Evolutionary conservation across 1,284 basidiomycete genomes (phyloP), one percentile per base, ranked within the genome.

Genomic region (Laetiporus sulphureus): DNA sequence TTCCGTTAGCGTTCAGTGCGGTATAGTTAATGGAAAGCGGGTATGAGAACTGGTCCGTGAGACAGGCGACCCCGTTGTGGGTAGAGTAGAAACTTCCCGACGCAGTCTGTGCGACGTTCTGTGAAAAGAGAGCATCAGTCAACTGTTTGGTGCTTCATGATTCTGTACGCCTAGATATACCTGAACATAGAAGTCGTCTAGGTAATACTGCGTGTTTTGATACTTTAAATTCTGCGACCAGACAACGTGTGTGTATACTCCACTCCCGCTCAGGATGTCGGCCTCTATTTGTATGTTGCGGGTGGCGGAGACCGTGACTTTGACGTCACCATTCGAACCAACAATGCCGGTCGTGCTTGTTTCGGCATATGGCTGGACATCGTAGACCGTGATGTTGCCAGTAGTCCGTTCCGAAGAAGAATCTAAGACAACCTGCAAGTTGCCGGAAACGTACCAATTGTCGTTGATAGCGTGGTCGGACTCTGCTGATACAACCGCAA

Each of bases 401-500:
- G 75, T 84, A 1, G 85, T 87, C 3, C 67, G 80, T 49, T 67
- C 61, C 3, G 67, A 62, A 21, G 82, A 83, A 8, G 73, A 58
- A 55, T 86, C 83, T 1, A 77, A 76, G 44, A 82, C 58, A 32
- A 87, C 77, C 58, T 86, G 83, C 4, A 90, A 67, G 29, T 75
- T 65, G 3, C 80, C 84, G 6, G 84, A 84, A 31, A 87, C 72
- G 59, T 77, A 87, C 88, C 88, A 91, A 54, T 86, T 84, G 46
- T 72, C 67, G 42, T 83, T 74, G 53, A 83, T 78, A 6, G 70
- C 64, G 46, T 79, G 78, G 50, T 84, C 72, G 2, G 61, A 50
- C 54, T 89, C 85, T 4, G 82, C 80, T 1, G 84, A 87, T 12
- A 72, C 76, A 21, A 91, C 83, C 48, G 85, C 79, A 18, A 91